Conservation (phyloP, 257 asterid species). For the Thymus mandschuricus region DNA sequence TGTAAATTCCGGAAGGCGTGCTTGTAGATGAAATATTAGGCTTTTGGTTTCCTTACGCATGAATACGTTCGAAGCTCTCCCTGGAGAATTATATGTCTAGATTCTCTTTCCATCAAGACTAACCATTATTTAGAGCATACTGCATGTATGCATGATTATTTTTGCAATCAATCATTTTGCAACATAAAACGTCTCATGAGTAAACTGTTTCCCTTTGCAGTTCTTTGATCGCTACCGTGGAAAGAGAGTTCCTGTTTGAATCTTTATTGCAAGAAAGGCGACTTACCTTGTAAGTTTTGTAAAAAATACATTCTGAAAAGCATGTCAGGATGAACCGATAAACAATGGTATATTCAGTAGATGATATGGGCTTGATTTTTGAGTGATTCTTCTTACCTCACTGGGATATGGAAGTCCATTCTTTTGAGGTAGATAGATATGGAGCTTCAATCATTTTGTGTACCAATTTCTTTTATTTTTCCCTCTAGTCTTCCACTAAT, state of each 20-base stretch:
- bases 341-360: slow-evolving; percentile 26
- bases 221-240: slow-evolving; percentile 79
- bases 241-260: slow-evolving; percentile 74
- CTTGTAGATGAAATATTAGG: background rate
- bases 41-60: background rate
- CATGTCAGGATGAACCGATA: slow-evolving; percentile 24
- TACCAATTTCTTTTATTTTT: slow-evolving; percentile 19
- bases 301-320: slow-evolving; percentile 36
- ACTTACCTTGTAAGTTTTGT: slow-evolving; percentile 37
- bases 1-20: background rate
- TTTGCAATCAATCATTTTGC: background rate
- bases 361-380: slow-evolving; percentile 26
- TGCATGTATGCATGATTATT: no score
- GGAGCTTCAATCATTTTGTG: slow-evolving; percentile 15
- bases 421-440: slow-evolving; percentile 19
- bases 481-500: slow-evolving; percentile 1
- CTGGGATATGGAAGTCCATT: slow-evolving; percentile 24
- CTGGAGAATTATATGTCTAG: background rate
- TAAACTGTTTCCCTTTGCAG: slow-evolving; percentile 50
- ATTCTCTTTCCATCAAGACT: background rate
- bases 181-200: slow-evolving; percentile 18
- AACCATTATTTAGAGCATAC: background rate
- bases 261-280: slow-evolving; percentile 28
- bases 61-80: background rate
- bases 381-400: slow-evolving; percentile 14